Evolutionary conservation across 108 stramenopile genomes (phyloP).

Genomic region (Cyclostephanos tholiformis): DNA sequence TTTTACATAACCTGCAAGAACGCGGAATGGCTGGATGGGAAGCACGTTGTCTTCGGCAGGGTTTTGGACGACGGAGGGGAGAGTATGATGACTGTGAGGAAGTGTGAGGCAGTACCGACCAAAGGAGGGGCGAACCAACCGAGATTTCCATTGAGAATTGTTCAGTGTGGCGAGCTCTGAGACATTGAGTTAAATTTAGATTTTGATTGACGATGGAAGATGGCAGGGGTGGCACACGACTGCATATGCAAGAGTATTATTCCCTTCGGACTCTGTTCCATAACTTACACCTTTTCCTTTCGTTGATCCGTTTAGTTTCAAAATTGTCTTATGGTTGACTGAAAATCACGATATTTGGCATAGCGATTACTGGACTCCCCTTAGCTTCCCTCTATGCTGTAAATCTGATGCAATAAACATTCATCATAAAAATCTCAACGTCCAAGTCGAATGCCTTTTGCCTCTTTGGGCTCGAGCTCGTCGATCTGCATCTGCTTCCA

Average conservation of each 20-base stretch:
- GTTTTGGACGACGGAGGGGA: constrained; percentile 85
- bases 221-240: too few relatives aligned
- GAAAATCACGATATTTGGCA: not conserved
- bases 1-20: constrained; percentile 97
- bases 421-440: not conserved
- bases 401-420: not conserved
- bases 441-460: not conserved
- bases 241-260: not conserved
- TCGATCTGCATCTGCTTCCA: constrained; percentile 39
- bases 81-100: constrained; percentile 90
- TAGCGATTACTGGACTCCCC: not conserved
- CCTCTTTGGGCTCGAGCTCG: constrained; percentile 20
- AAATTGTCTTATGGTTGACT: too few relatives aligned
- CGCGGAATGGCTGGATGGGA: constrained; percentile 92
- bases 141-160: constrained; percentile 71
- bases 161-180: constrained; percentile 85
- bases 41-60: constrained; percentile 95
- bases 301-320: too few relatives aligned
- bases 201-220: not conserved
- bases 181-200: not conserved
- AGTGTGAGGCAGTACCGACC: constrained; percentile 86
- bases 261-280: too few relatives aligned
- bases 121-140: constrained; percentile 64
- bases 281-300: too few relatives aligned
- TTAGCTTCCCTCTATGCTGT: not conserved